Evolutionary conservation across 2,329 filamentous ascomycete genomes (phyloP).

Genomic region (Phaeoacremonium minimum): DNA sequence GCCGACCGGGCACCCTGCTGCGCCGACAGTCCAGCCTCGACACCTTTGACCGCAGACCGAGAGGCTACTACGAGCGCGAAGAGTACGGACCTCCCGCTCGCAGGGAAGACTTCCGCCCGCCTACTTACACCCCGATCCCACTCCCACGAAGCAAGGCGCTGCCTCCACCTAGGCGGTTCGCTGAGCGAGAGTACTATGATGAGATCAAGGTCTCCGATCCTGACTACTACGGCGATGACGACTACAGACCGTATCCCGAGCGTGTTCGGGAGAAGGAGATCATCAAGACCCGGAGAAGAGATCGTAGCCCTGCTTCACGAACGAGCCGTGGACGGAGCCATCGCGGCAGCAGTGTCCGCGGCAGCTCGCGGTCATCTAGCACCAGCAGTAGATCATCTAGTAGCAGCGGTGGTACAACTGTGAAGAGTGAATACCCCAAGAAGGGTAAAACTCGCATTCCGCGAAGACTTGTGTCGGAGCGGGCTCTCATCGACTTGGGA

Average conservation of each 20-base stretch:
- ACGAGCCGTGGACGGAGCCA: slow-evolving; percentile 29
- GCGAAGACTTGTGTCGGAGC: slow-evolving; percentile 70
- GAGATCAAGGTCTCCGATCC: slow-evolving; percentile 66
- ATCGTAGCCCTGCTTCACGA: slow-evolving; percentile 34
- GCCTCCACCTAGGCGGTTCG: slow-evolving; percentile 55
- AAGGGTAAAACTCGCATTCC: slow-evolving; percentile 90
- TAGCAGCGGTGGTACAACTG: slow-evolving; percentile 40
- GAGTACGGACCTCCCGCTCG: slow-evolving; percentile 58
- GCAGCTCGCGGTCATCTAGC: slow-evolving; percentile 37
- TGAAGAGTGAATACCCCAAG: slow-evolving; percentile 65
- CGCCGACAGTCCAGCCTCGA: slow-evolving; percentile 86
- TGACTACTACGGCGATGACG: slow-evolving; percentile 67
- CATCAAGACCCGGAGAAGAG: slow-evolving; percentile 41
- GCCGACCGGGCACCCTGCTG: slow-evolving; percentile 60
- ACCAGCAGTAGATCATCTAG: slow-evolving; percentile 39
- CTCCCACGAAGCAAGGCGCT: slow-evolving; percentile 60
- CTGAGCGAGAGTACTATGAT: slow-evolving; percentile 55
- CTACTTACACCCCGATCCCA: slow-evolving; percentile 57
- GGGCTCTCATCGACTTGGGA: slow-evolving; percentile 75
- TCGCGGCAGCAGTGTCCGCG: slow-evolving; percentile 24
- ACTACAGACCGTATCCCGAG: slow-evolving; percentile 60
- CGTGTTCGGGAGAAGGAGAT: slow-evolving; percentile 59
- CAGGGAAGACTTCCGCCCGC: slow-evolving; percentile 39
- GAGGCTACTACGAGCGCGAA: slow-evolving; percentile 42
- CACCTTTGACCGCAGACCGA: slow-evolving; percentile 77